These are phyloP conservation scores for Hortiboletus flavorubellus DNA, from an alignment of 768 basidiomycete genomes.

Conservation along the genomic window DNA sequence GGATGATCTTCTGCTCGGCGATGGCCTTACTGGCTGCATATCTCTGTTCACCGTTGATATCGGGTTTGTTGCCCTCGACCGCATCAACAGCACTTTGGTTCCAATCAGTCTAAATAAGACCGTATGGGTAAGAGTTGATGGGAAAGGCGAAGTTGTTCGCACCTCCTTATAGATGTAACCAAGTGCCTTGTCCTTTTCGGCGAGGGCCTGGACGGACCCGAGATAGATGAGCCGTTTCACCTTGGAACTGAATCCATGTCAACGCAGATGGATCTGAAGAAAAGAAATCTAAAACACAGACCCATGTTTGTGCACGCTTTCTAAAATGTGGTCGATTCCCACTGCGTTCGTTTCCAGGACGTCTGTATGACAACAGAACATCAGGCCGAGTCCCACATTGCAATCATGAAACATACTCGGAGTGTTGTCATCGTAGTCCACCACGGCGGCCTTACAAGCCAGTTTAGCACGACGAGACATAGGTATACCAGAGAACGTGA, in stretches of 20 bases:
- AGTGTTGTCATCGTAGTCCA: background rate
- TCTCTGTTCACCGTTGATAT: background rate
- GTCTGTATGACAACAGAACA: background rate
- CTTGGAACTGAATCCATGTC: background rate
- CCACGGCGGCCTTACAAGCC: background rate
- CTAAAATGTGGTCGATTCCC: background rate
- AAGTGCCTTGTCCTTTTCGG: background rate
- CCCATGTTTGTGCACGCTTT: background rate
- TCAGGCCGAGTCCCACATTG: background rate
- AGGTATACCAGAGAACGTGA: background rate
- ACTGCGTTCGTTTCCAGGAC: background rate
- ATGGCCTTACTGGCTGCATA: background rate
- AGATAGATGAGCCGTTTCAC: background rate
- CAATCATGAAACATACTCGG: background rate
- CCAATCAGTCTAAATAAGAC: background rate
- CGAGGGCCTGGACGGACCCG: background rate
- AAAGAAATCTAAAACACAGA: background rate
- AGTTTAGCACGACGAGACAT: background rate
- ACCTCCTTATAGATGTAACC: background rate
- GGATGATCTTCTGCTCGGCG: background rate
- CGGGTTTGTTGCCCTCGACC: background rate
- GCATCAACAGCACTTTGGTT: background rate
- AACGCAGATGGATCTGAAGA: background rate
- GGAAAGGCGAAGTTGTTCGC: background rate
- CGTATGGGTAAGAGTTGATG: background rate